Evolutionary conservation across 176 grass and related monocot species (phyloP).

Genomic region (Phoenix dactylifera): DNA sequence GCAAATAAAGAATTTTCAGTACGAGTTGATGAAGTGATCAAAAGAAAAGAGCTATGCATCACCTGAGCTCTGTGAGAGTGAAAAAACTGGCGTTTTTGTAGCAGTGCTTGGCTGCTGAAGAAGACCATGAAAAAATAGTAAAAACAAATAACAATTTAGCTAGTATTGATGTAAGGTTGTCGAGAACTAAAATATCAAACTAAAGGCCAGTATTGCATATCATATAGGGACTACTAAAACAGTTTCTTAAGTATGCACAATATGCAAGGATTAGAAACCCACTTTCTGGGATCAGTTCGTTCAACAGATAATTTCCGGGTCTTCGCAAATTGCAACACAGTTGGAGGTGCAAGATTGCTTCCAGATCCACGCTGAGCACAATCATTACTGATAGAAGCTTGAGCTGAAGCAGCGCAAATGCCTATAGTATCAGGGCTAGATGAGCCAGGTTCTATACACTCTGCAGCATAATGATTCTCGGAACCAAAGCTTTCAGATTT

Average conservation of each 20-base stretch:
- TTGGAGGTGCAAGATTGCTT: slow-evolving; percentile 34
- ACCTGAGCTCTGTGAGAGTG: slow-evolving; percentile 89
- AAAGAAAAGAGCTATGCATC: slow-evolving; percentile 6
- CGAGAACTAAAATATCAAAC: no score
- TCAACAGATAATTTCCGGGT: slow-evolving; percentile 55
- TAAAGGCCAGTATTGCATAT: no score
- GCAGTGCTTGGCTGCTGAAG: slow-evolving; percentile 42
- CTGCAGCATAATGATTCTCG: slow-evolving; percentile 4
- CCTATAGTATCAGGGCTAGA: slow-evolving; percentile 17
- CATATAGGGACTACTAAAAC: no score
- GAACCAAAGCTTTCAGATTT: slow-evolving; percentile 19
- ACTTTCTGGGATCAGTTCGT: slow-evolving; percentile 62
- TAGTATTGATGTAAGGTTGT: no score
- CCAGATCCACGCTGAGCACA: slow-evolving; percentile 29
- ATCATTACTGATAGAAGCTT: slow-evolving; percentile 37
- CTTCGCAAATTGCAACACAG: slow-evolving; percentile 64
- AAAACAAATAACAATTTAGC: not conserved
- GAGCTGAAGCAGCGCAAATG: slow-evolving; percentile 20
- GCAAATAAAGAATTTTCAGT: no score
- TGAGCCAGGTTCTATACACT: slow-evolving; percentile 4
- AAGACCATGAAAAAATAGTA: slow-evolving; percentile 1
- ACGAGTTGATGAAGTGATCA: no score
- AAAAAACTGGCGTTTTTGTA: slow-evolving; percentile 74
- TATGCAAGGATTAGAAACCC: slow-evolving; percentile 17
- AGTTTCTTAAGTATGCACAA: no score